Conservation (phyloP, 306 rosid species). For the Arachis stenosperma region DNA sequence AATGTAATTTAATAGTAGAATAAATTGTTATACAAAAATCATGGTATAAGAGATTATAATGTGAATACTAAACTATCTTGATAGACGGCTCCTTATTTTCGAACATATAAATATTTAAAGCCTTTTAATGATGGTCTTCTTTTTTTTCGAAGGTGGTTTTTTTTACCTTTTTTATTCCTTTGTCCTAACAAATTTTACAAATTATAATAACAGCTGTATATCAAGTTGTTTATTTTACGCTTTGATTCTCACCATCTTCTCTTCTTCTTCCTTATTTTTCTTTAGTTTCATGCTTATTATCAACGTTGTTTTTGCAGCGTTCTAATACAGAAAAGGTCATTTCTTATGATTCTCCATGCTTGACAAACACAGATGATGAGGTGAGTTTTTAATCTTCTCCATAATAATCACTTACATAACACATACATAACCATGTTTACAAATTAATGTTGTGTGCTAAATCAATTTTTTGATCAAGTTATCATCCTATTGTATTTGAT, state of each 20-base stretch:
- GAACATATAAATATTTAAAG: conserved; percentile 31
- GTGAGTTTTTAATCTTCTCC: not conserved
- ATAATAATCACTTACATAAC: not conserved
- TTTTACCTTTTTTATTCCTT: not conserved
- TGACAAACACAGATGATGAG: not conserved
- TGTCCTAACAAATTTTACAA: not conserved
- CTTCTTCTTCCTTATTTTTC: not conserved
- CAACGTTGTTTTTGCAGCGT: not conserved
- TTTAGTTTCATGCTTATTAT: not conserved
- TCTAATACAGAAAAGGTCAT: not conserved
- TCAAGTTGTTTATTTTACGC: not conserved
- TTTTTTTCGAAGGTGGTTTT: conserved; percentile 7
- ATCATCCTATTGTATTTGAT: not conserved
- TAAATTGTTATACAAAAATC: not conserved
- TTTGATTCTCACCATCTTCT: not conserved
- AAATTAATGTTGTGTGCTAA: not conserved
- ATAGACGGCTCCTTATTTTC: not conserved
- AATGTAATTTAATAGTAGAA: not conserved
- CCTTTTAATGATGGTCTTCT: not conserved
- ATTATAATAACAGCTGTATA: not conserved
- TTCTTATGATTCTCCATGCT: not conserved
- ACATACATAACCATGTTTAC: not conserved
- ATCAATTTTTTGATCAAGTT: not conserved
- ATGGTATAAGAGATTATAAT: not conserved
- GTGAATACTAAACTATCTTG: not conserved